Percentiles rank a stretch among this genome's conserved stretches.
Conservation (phyloP, 345 rosid genomes). For the Raphanus sativus region DNA sequence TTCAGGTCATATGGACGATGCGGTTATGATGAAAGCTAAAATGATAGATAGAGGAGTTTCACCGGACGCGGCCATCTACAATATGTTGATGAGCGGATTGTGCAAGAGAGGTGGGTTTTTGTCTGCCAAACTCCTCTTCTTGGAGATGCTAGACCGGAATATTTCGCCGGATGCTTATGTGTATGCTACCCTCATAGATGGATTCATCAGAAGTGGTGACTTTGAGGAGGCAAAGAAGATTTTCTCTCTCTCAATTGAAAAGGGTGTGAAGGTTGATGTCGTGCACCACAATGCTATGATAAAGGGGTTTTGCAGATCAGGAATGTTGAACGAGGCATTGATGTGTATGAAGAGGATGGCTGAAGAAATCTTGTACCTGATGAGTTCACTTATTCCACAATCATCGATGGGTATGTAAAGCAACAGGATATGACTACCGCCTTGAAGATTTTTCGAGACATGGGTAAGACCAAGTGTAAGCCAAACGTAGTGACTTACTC, state of each 20-base stretch:
- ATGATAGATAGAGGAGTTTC: slow-evolving; percentile 63
- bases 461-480: slow-evolving; percentile 61
- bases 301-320: slow-evolving; percentile 80
- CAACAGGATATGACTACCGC: slow-evolving; percentile 67
- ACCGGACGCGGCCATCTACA: slow-evolving; percentile 80
- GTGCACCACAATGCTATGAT: slow-evolving; percentile 83
- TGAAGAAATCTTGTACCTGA: slow-evolving; percentile 56
- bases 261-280: slow-evolving; percentile 59
- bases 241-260: slow-evolving; percentile 50
- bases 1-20: slow-evolving; percentile 65
- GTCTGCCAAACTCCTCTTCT: slow-evolving; percentile 61
- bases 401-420: slow-evolving; percentile 76
- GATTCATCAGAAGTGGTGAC: slow-evolving; percentile 60
- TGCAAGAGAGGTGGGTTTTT: slow-evolving; percentile 69
- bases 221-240: slow-evolving; percentile 62
- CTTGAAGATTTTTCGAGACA: slow-evolving; percentile 51
- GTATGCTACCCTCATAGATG: slow-evolving; percentile 76
- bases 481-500: slow-evolving; percentile 82
- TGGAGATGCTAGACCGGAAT: slow-evolving; percentile 74
- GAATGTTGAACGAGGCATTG: slow-evolving; percentile 68
- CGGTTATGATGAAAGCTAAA: slow-evolving; percentile 51
- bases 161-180: slow-evolving; percentile 63
- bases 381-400: slow-evolving; percentile 73
- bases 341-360: slow-evolving; percentile 53
- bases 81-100: slow-evolving; percentile 79